Conservation (phyloP, 2,329 filamentous ascomycete species). For the Neodidymelliopsis sp. region DNA sequence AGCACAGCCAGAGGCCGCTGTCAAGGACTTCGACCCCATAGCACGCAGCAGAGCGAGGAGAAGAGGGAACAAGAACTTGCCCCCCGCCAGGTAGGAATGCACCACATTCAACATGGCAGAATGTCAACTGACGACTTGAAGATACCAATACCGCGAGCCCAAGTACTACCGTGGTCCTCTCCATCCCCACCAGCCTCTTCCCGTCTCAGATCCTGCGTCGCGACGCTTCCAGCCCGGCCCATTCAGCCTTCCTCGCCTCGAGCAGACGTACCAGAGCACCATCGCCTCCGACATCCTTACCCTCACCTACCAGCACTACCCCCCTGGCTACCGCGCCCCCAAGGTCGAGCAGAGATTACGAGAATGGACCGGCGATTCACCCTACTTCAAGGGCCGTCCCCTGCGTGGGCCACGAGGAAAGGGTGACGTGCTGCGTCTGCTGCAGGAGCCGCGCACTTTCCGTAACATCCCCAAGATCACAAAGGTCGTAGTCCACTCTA, state of each 20-base stretch:
- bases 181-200: slow-evolving; percentile 90
- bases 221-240: slow-evolving; percentile 89
- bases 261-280: slow-evolving; percentile 89
- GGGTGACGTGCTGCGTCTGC: slow-evolving; percentile 70
- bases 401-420: slow-evolving; percentile 84
- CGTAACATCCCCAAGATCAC: slow-evolving; percentile 84
- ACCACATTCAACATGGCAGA: neutral
- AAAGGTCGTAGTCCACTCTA: slow-evolving; percentile 80
- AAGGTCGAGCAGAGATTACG: slow-evolving; percentile 73
- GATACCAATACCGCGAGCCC: slow-evolving; percentile 94
- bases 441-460: slow-evolving; percentile 75
- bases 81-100: slow-evolving; percentile 61
- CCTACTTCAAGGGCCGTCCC: slow-evolving; percentile 92
- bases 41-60: slow-evolving; percentile 54
- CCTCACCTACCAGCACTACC: slow-evolving; percentile 84
- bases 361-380: slow-evolving; percentile 86
- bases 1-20: slow-evolving; percentile 50
- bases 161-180: slow-evolving; percentile 94
- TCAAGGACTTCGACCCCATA: slow-evolving; percentile 59
- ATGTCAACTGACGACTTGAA: slow-evolving; percentile 47
- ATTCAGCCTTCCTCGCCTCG: slow-evolving; percentile 84
- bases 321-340: slow-evolving; percentile 73
- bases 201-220: slow-evolving; percentile 83
- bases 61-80: slow-evolving; percentile 53
- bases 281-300: slow-evolving; percentile 88